Evolutionary conservation across 2,329 filamentous ascomycete species (phyloP).

Genomic region (Claviceps monticola): DNA sequence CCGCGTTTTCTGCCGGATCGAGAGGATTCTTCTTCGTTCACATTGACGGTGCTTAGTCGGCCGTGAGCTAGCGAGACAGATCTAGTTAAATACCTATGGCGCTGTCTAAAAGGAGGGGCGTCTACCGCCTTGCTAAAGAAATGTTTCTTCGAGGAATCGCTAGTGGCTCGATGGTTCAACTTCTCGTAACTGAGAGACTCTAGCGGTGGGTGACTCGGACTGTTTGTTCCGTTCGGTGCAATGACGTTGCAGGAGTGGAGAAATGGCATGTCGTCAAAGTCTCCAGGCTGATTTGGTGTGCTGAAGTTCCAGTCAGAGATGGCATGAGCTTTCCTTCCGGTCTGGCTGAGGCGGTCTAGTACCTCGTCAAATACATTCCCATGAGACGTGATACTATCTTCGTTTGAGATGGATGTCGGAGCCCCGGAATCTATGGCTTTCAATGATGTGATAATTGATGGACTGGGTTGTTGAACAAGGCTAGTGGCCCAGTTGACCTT

Average conservation of each 20-base stretch:
- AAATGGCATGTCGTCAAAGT: slow-evolving; percentile 2
- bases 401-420: slow-evolving; percentile 1
- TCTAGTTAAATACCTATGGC: slow-evolving; percentile 4
- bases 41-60: background rate
- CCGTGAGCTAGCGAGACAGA: slow-evolving; percentile 3
- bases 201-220: slow-evolving; percentile 11
- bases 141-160: background rate
- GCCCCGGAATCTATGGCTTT: background rate
- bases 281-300: background rate
- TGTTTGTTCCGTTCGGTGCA: slow-evolving; percentile 6
- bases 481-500: background rate
- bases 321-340: background rate
- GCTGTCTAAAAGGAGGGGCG: background rate
- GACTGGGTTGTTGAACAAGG: slow-evolving; percentile 5
- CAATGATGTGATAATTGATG: slow-evolving; percentile 16
- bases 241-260: slow-evolving; percentile 14
- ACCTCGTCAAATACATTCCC: slow-evolving; percentile 5
- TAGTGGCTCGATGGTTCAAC: background rate
- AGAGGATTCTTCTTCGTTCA: background rate
- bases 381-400: background rate
- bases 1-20: background rate
- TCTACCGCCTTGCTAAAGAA: background rate
- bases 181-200: slow-evolving; percentile 13
- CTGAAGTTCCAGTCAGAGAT: background rate
- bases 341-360: slow-evolving; percentile 1